phyloP scores from a whole-genome alignment of 2,329 filamentous ascomycete genomes.

The Aspergillus niger region DNA sequence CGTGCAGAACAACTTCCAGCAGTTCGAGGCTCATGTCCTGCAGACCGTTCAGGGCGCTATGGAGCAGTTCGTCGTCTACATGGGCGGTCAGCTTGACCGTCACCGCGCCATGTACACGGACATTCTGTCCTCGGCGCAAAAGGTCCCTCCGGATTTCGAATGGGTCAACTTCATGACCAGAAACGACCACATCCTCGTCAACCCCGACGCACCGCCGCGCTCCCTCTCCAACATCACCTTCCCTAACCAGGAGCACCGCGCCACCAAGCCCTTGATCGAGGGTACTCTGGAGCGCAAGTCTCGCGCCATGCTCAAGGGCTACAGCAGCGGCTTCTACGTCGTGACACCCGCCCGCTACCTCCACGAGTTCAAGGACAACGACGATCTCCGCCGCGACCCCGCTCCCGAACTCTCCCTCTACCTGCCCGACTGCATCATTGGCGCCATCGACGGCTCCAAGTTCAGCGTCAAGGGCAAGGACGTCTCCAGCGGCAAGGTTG shows the following conservation, averaged over 20 bases:
- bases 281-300: constrained; percentile 89
- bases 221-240: constrained; percentile 74
- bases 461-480: constrained; percentile 98
- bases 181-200: constrained; percentile 71
- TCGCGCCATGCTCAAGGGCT: constrained; percentile 78
- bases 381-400: constrained; percentile 61
- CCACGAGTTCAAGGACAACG: constrained; percentile 95
- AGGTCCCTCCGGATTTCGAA: constrained; percentile 81
- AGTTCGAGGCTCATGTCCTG: constrained; percentile 85
- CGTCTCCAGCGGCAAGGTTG: constrained; percentile 71
- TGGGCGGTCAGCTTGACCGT: constrained; percentile 78
- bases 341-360: constrained; percentile 85
- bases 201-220: constrained; percentile 73
- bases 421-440: constrained; percentile 84
- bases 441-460: constrained; percentile 71
- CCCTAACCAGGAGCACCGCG: constrained; percentile 81
- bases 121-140: constrained; percentile 75
- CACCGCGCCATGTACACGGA: constrained; percentile 79
- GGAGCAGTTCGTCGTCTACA: constrained; percentile 78
- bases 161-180: constrained; percentile 83
- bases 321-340: constrained; percentile 82
- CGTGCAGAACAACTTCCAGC: constrained; percentile 85
- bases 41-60: constrained; percentile 80
- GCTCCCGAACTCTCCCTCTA: constrained; percentile 86
- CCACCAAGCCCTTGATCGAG: constrained; percentile 82